Conservation (phyloP, 2,329 filamentous ascomycete species). For the Beauveria asiatica region DNA sequence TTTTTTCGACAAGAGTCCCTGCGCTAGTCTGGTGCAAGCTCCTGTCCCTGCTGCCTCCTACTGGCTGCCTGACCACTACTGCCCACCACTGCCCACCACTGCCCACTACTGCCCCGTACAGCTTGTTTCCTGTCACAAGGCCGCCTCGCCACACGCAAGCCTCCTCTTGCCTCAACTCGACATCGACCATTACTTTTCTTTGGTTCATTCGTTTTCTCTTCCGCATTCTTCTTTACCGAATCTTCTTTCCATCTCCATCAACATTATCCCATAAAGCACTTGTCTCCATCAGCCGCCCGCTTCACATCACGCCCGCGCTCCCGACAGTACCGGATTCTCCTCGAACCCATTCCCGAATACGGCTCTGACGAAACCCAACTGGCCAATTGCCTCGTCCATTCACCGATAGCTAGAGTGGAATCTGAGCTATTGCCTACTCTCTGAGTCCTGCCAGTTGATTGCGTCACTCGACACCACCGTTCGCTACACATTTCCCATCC, state of each 20-base stretch:
- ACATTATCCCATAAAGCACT: not conserved
- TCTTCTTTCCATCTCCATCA: not conserved
- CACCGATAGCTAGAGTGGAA: not conserved
- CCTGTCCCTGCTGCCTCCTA: not conserved
- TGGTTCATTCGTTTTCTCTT: not conserved
- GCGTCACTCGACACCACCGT: not conserved
- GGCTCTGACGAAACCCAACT: not conserved
- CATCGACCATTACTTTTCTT: constrained; percentile 3
- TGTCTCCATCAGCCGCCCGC: not conserved
- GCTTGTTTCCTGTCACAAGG: constrained; percentile 11
- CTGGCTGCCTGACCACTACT: not conserved
- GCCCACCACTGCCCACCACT: not conserved
- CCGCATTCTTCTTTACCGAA: not conserved
- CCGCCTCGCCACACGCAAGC: constrained; percentile 10
- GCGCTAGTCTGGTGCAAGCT: not conserved
- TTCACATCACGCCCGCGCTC: not conserved
- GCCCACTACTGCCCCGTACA: not conserved
- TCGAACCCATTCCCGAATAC: not conserved
- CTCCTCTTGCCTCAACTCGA: constrained; percentile 9
- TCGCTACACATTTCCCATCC: not conserved
- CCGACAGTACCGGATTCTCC: constrained; percentile 1
- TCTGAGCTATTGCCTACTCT: not conserved
- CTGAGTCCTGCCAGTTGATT: not conserved
- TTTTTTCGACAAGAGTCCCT: not conserved
- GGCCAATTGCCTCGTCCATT: not conserved